These are phyloP conservation scores for Hibiscus tridactylites DNA, from an alignment of 345 rosid species.

Conservation along the genomic window DNA sequence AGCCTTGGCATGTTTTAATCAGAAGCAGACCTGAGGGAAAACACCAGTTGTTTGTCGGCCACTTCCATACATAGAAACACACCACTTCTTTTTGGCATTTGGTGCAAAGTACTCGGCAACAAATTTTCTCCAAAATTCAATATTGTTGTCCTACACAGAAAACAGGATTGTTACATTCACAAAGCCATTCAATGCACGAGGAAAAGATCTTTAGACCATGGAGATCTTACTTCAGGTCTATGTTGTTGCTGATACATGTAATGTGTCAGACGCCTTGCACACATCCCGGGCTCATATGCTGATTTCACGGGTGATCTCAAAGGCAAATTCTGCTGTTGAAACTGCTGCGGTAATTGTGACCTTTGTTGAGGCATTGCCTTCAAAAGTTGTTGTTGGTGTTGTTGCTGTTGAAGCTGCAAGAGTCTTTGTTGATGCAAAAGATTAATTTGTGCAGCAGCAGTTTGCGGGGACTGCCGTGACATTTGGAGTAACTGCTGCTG, in stretches of 20 bases:
- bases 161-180: slow-evolving; percentile 15
- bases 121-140: slow-evolving; percentile 97
- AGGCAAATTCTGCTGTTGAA: slow-evolving; percentile 73
- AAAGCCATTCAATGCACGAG: slow-evolving; percentile 5
- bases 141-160: slow-evolving; percentile 74
- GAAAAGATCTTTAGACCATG: slow-evolving; percentile 1
- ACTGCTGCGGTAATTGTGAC: slow-evolving; percentile 65
- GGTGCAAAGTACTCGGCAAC: slow-evolving; percentile 91
- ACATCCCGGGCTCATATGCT: slow-evolving; percentile 87
- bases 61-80: slow-evolving; percentile 99
- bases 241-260: slow-evolving; percentile 92
- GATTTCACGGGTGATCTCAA: slow-evolving; percentile 64
- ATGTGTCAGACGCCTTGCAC: slow-evolving; percentile 85
- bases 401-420: slow-evolving; percentile 63
- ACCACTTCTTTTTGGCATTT: slow-evolving; percentile 92
- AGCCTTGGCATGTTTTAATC: neutral
- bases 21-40: slow-evolving; percentile 80
- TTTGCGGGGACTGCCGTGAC: slow-evolving; percentile 73
- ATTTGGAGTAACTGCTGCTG: slow-evolving; percentile 57
- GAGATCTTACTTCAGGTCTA: slow-evolving; percentile 74
- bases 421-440: slow-evolving; percentile 69
- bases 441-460: slow-evolving; percentile 48
- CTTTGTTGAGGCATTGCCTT: slow-evolving; percentile 85
- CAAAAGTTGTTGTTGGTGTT: slow-evolving; percentile 61
- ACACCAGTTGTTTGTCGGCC: slow-evolving; percentile 94